phyloP scores from a whole-genome alignment of 257 asterid species.

The Galeopsis tetrahit region DNA sequence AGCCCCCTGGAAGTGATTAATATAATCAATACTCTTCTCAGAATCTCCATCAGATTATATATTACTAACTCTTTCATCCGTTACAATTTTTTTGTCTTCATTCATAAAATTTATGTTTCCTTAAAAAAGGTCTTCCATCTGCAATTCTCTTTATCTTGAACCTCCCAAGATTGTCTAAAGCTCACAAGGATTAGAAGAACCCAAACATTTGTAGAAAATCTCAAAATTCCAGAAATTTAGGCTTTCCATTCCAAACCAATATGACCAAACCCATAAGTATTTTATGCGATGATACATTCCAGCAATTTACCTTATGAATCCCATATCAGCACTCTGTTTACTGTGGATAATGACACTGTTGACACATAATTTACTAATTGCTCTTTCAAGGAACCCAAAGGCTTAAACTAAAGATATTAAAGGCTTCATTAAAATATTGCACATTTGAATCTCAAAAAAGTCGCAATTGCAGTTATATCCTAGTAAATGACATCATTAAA shows the following conservation, averaged over 20 bases:
- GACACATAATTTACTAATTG: constrained; percentile 13
- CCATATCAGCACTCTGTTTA: constrained; percentile 21
- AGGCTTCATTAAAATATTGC: constrained; percentile 7
- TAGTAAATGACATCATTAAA: constrained; percentile 8
- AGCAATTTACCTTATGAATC: constrained; percentile 21
- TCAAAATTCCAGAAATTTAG: constrained; percentile 1
- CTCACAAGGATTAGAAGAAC: constrained; percentile 7
- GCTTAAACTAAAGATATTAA: background rate
- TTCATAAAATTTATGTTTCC: no score
- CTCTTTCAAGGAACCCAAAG: constrained; percentile 23
- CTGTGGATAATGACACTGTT: constrained; percentile 15
- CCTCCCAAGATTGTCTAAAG: constrained; percentile 18
- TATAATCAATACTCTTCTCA: constrained; percentile 7
- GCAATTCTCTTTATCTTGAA: constrained; percentile 7
- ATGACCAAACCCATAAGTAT: background rate
- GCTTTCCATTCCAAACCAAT: constrained; percentile 3
- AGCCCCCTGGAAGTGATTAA: constrained; percentile 19
- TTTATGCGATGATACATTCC: background rate
- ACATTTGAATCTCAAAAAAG: constrained; percentile 10
- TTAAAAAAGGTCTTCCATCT: background rate
- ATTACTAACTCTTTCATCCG: no score
- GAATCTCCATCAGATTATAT: background rate
- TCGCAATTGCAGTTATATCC: constrained; percentile 5
- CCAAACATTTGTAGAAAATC: constrained; percentile 5
- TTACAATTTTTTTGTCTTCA: no score